phyloP scores from a whole-genome alignment of 1,284 basidiomycete genomes.

The Naganishia cerealis region DNA sequence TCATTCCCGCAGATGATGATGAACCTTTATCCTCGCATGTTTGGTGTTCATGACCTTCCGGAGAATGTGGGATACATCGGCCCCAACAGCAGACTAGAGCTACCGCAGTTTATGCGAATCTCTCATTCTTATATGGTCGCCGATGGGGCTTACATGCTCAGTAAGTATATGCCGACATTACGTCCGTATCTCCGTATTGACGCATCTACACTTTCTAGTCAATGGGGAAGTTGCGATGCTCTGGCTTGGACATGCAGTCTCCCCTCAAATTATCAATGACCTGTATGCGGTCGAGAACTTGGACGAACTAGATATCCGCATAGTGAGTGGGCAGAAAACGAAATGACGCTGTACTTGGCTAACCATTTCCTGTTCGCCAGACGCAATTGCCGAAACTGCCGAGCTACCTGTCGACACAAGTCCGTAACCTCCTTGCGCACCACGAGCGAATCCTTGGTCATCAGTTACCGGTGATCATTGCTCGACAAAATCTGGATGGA shows the following conservation, averaged over 20 bases:
- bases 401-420: slow-evolving; percentile 77
- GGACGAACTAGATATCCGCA: slow-evolving; percentile 68
- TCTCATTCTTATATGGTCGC: slow-evolving; percentile 86
- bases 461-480: slow-evolving; percentile 70
- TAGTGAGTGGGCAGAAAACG: slow-evolving; percentile 59
- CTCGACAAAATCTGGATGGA: slow-evolving; percentile 89
- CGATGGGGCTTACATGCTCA: slow-evolving; percentile 76
- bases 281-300: slow-evolving; percentile 82
- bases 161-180: neutral
- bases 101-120: slow-evolving; percentile 79
- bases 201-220: slow-evolving; percentile 45
- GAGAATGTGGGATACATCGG: slow-evolving; percentile 67
- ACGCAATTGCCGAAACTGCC: slow-evolving; percentile 70
- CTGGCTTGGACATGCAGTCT: slow-evolving; percentile 84
- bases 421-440: slow-evolving; percentile 76
- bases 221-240: slow-evolving; percentile 88
- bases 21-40: slow-evolving; percentile 82
- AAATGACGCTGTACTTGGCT: neutral
- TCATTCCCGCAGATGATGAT: slow-evolving; percentile 70
- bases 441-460: slow-evolving; percentile 68
- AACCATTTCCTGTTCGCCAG: slow-evolving; percentile 52
- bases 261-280: slow-evolving; percentile 78
- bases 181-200: neutral
- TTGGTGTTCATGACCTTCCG: slow-evolving; percentile 83
- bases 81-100: slow-evolving; percentile 61